A percentile compares a stretch with the other conserved stretches of the same genome.
phyloP scores from a whole-genome alignment of 345 rosid species.

The Lepidium aucheri region DNA sequence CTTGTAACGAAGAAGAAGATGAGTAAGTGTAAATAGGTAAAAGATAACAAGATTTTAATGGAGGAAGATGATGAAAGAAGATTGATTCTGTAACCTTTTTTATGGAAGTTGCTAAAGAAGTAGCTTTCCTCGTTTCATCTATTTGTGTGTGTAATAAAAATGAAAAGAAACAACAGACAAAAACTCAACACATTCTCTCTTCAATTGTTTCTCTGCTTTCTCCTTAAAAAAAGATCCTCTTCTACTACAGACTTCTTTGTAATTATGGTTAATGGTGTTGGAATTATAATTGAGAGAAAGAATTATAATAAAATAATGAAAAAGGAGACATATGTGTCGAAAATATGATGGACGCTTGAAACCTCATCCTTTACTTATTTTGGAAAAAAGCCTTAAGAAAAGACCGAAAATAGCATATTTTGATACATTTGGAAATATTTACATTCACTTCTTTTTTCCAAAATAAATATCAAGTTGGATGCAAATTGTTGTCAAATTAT shows the following conservation, averaged over 20 bases:
- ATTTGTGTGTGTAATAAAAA: slow-evolving; percentile 23
- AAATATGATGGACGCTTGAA: slow-evolving; percentile 23
- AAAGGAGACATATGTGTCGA: slow-evolving; percentile 17
- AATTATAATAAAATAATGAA: slow-evolving; percentile 1
- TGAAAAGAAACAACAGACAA: slow-evolving; percentile 28
- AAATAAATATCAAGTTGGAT: slow-evolving; percentile 12
- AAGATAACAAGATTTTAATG: no score
- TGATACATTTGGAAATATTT: slow-evolving; percentile 17
- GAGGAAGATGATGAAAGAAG: slow-evolving; percentile 3
- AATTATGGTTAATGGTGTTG: slow-evolving; percentile 22
- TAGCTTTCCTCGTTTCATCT: slow-evolving; percentile 31
- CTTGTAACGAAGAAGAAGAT: background rate
- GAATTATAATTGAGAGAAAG: background rate
- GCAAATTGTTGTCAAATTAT: slow-evolving; percentile 5
- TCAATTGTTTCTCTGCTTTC: slow-evolving; percentile 18
- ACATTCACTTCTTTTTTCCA: slow-evolving; percentile 12
- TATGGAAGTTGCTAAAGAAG: slow-evolving; percentile 24
- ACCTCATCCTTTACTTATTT: slow-evolving; percentile 38
- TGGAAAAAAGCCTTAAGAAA: slow-evolving; percentile 33
- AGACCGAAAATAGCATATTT: slow-evolving; percentile 22
- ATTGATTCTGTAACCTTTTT: slow-evolving; percentile 29
- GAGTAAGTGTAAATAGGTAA: no score
- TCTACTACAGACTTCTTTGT: slow-evolving; percentile 23
- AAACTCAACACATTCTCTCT: slow-evolving; percentile 3
- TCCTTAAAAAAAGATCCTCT: slow-evolving; percentile 25